Evolutionary conservation across 2,329 filamentous ascomycete genomes (phyloP), one percentile per base, ranked within the genome.

Genomic region (Calonectria ilicicola): DNA sequence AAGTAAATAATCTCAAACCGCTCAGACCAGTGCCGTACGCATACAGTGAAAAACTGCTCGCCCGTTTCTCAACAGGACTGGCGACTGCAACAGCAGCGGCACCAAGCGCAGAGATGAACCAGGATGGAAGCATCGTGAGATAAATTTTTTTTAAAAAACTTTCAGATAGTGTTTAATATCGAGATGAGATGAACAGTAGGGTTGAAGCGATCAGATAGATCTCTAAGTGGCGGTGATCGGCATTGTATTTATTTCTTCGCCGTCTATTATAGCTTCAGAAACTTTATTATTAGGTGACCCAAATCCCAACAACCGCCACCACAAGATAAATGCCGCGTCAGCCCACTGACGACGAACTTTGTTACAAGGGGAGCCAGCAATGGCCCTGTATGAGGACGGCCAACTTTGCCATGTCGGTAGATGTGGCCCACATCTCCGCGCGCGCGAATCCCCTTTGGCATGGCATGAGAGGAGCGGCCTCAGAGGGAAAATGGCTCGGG

Each of bases 11-110:
- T 26, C 38, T 66, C 26, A 66, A 21, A 12, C 49, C 64, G 17
- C 64, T 44, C 12, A 66, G 49, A 42, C 38, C 64, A 2, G 64
- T 66, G 47, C 64, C 64, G 8, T 66, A 66, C 17, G 64, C 64
- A 26, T 66, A 66, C n/a, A 66, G 47, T 5, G 64, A 66, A 49
- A 66, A 19, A 15, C 47, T 56, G 35, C 14, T 42, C 5, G 64
- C 64, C 19, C 64, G 64, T 53, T 44, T 56, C 2, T 63, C 40
- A 23, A 40, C 12, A 4, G 64, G 64, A 12, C 49, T 44, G 26
- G 64, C 64, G 3, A 26, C 47, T 7, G 15, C 49, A 12, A 14
- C 17, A 15, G 47, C 49, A 21, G 26, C 21, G n/a, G 49, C 19
- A 17, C 46, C 26, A 35, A 66, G 27, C 5, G 17, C 17, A 2